Evolutionary conservation across 1,284 basidiomycete species (phyloP).

Genomic region (Pholiota adiposa): DNA sequence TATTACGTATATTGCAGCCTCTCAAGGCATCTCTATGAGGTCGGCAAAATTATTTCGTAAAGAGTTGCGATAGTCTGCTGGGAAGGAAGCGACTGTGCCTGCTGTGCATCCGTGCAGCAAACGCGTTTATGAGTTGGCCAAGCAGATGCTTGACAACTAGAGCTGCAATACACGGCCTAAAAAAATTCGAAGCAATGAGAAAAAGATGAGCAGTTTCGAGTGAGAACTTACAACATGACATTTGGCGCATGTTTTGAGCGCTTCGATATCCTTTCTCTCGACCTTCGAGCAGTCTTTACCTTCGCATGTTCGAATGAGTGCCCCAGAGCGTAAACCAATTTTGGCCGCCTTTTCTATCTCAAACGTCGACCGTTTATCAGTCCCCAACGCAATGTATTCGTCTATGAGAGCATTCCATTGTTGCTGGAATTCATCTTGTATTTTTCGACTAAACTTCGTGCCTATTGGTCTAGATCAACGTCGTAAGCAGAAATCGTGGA

Average conservation of each 20-base stretch:
- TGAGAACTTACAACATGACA: constrained; percentile 10
- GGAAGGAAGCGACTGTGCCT: neutral
- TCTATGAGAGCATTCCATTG: constrained; percentile 13
- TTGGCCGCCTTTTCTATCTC: constrained; percentile 10
- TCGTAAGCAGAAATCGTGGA: neutral
- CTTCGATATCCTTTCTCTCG: constrained; percentile 1
- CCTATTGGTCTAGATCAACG: neutral
- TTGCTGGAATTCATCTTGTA: neutral
- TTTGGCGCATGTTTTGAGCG: constrained; percentile 6
- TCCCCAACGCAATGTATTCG: constrained; percentile 8
- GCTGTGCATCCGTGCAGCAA: neutral
- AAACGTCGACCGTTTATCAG: constrained; percentile 7
- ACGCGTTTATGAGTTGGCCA: neutral
- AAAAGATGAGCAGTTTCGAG: neutral
- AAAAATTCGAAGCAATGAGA: neutral
- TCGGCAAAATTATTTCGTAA: too few species aligned
- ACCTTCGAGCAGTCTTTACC: constrained; percentile 6
- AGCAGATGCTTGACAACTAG: neutral
- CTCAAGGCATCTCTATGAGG: too few species aligned
- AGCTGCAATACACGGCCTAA: neutral
- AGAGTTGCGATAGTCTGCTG: too few species aligned
- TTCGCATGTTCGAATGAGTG: constrained; percentile 7
- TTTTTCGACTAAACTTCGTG: neutral
- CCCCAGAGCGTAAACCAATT: constrained; percentile 5
- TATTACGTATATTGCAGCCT: too few species aligned